Evolutionary conservation across 768 basidiomycete genomes (phyloP).

Genomic region (Termitomyces sp.): DNA sequence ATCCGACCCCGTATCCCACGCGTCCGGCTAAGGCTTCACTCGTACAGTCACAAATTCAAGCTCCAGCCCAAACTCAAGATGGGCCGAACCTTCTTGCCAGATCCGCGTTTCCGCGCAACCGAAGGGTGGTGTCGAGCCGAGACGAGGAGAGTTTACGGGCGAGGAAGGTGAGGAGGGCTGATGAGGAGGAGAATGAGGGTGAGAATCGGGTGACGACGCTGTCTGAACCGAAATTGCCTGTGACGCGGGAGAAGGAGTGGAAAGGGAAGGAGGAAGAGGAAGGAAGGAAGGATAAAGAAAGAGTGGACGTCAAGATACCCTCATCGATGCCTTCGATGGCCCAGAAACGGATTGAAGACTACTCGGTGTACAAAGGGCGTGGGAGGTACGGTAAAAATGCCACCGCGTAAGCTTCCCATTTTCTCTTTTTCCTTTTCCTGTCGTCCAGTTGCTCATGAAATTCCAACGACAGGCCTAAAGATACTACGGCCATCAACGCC

Average conservation of each 20-base stretch:
- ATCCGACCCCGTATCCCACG: constrained; percentile 10
- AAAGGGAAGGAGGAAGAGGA: background rate
- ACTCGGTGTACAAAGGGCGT: constrained; percentile 48
- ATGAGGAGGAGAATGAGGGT: background rate
- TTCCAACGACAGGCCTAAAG: constrained; percentile 20
- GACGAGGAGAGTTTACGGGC: constrained; percentile 10
- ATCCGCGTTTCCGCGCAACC: background rate
- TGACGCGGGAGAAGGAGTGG: background rate
- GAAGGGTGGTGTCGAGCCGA: constrained; percentile 11
- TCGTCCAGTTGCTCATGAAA: background rate
- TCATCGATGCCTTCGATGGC: constrained; percentile 17
- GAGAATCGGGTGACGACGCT: background rate
- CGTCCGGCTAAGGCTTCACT: constrained; percentile 4
- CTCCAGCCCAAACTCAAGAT: background rate
- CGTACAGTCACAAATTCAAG: background rate
- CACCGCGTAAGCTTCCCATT: constrained; percentile 21
- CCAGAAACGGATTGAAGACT: constrained; percentile 27
- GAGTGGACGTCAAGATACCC: constrained; percentile 1
- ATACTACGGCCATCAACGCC: constrained; percentile 50
- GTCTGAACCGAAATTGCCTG: background rate
- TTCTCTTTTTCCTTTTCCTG: background rate
- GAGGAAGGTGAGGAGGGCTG: constrained; percentile 12
- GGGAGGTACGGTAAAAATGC: constrained; percentile 49
- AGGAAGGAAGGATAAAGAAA: constrained; percentile 20
- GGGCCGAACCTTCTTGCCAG: background rate